phyloP scores from a whole-genome alignment of 2,329 filamentous ascomycete genomes.

The Didymella lethalis region DNA sequence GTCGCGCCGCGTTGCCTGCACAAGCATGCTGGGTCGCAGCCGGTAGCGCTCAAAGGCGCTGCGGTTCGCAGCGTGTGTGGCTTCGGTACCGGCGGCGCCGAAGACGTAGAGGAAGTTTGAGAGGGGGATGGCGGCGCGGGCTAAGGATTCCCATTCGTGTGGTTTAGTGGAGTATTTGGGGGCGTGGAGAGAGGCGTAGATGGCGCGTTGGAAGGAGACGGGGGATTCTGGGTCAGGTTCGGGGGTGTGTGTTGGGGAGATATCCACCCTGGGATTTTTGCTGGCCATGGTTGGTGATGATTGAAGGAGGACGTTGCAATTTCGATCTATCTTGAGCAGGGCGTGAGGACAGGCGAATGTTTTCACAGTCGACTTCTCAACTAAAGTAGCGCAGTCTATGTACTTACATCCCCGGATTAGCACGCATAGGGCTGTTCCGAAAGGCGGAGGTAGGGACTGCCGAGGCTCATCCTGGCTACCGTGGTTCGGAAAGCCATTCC shows the following conservation, averaged over 20 bases:
- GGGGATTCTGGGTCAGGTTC: conserved; percentile 49
- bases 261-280: conserved; percentile 1
- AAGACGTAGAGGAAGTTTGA: conserved; percentile 53
- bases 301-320: too few relatives aligned
- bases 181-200: conserved; percentile 49
- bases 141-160: conserved; percentile 50
- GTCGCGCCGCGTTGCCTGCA: conserved; percentile 48
- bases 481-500: conserved; percentile 3
- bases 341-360: background rate
- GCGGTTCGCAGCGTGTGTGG: conserved; percentile 49
- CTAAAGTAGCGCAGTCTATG: background rate
- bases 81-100: conserved; percentile 50
- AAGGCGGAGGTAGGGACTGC: conserved; percentile 6
- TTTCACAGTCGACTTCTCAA: background rate
- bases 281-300: conserved; percentile 18
- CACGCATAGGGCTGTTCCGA: background rate
- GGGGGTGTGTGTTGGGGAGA: conserved; percentile 27
- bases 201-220: conserved; percentile 46
- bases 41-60: conserved; percentile 51
- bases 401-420: background rate
- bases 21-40: conserved; percentile 52
- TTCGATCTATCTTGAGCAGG: background rate
- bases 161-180: conserved; percentile 53
- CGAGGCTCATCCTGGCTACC: too few relatives aligned
- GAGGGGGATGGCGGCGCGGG: conserved; percentile 42